Evolutionary conservation across 2,329 filamentous ascomycete genomes (phyloP).

Genomic region (Venturia nashicola): DNA sequence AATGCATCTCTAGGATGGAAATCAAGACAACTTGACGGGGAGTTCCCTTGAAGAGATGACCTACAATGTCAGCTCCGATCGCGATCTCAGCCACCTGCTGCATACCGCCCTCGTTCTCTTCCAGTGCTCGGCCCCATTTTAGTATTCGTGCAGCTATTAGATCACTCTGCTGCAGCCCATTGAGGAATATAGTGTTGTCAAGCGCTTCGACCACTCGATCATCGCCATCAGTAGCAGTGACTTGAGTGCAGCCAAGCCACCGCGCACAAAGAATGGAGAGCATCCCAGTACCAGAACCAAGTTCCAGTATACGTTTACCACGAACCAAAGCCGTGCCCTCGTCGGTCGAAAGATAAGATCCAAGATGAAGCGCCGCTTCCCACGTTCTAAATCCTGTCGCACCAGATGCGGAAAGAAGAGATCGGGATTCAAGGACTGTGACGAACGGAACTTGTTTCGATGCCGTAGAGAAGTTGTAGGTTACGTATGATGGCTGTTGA

Average conservation of each 20-base stretch:
- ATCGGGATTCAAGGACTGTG: conserved; percentile 56
- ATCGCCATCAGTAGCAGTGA: conserved; percentile 63
- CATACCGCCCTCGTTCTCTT: conserved; percentile 30
- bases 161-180: conserved; percentile 37
- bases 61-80: conserved; percentile 59
- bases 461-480: conserved; percentile 40
- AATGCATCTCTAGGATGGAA: not conserved
- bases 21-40: not conserved
- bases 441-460: conserved; percentile 23
- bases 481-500: conserved; percentile 64
- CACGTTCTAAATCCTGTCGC: conserved; percentile 70
- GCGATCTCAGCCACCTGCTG: conserved; percentile 47
- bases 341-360: conserved; percentile 46
- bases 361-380: conserved; percentile 67
- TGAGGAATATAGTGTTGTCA: conserved; percentile 56
- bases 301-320: conserved; percentile 52
- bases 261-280: conserved; percentile 63
- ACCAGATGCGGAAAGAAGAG: conserved; percentile 55
- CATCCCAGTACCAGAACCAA: conserved; percentile 68
- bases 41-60: conserved; percentile 13
- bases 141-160: conserved; percentile 41
- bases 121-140: conserved; percentile 54
- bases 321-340: conserved; percentile 34
- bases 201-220: conserved; percentile 58
- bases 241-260: conserved; percentile 44